Evolutionary conservation across 495 filamentous ascomycete genomes (phyloP), one percentile per base, ranked within the genome.

Genomic region (Chaetomium tenue): DNA sequence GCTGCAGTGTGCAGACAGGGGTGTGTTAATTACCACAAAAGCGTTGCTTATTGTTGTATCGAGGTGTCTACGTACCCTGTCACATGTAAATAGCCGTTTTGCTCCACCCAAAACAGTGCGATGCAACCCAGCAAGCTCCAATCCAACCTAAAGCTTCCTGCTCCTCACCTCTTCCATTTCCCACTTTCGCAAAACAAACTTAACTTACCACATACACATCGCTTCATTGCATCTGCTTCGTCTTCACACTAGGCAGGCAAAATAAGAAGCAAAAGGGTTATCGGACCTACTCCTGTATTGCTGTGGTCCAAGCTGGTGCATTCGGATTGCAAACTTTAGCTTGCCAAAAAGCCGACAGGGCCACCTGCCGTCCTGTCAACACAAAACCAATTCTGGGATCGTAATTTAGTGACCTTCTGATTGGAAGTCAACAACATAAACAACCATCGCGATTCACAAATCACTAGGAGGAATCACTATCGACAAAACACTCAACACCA

Each of bases 101-200:
- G 26, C 40, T 63, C 46, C 52, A 50, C 11, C 60, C 18, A 44
- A 56, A 65, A 52, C 47, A 64, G 39, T 39, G 40, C 54, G 33
- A 37, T 37, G 33, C 33, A 37, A 37, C 61, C 42, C 37, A 26
- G 60, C 12, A 37, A 62, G 65, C 63, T 69, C 66, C 70, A 68
- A 62, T 59, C 58, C 62, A 63, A 37, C 33, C 33, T 8, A 37
- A 37, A 37, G 58, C 53, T 60, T 57, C 37, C 55, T 61, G 26
- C 60, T 42, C 42, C 40, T 44, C 53, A 48, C 15, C 59, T 65
- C 58, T 58, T 52, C 63, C 61, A 26, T n/a, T 63, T 66, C 61
- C 50, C 40, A n/a, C 42, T 28, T 47, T 39, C 48, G 33, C 44
- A 53, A 66, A 69, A 55, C 65, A 69, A 69, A 67, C 63, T 65